These are phyloP conservation scores for Puccinellia tenuiflora DNA, from an alignment of 176 grass and related monocot genomes.

Conservation along the genomic window DNA sequence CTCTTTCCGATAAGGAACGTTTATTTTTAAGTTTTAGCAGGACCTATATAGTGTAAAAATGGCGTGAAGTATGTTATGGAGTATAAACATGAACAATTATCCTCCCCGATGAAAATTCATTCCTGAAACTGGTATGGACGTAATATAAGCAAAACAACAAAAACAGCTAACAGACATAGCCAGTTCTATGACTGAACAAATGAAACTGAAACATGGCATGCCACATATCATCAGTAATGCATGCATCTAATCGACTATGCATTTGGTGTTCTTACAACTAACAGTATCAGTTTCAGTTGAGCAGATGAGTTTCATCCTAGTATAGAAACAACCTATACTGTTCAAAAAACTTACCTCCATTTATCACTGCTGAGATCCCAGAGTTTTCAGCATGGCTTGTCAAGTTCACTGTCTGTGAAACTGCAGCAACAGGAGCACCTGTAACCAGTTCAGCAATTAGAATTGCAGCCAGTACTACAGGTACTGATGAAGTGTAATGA, in stretches of 20 bases:
- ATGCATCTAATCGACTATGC: neutral
- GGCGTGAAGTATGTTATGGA: neutral
- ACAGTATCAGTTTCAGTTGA: neutral
- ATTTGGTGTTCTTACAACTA: neutral
- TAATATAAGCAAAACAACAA: neutral
- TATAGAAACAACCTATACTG: neutral
- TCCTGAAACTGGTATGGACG: neutral
- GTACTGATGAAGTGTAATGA: neutral
- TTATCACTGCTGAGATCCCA: neutral
- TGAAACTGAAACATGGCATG: neutral
- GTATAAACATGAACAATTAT: too few species aligned
- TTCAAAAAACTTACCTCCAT: neutral
- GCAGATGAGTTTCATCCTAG: neutral
- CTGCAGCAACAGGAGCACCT: too few species aligned
- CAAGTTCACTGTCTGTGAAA: too few species aligned
- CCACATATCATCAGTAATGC: neutral
- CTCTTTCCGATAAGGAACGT: too few species aligned
- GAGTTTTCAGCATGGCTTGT: too few species aligned
- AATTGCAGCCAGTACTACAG: neutral
- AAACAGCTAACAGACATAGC: neutral
- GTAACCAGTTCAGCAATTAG: neutral
- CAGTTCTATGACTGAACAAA: neutral
- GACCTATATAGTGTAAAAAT: neutral
- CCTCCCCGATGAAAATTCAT: neutral
- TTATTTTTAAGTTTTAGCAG: too few species aligned